These are phyloP conservation scores for Talaromyces sp. DNA, from an alignment of 2,329 filamentous ascomycete species.

Conservation along the genomic window DNA sequence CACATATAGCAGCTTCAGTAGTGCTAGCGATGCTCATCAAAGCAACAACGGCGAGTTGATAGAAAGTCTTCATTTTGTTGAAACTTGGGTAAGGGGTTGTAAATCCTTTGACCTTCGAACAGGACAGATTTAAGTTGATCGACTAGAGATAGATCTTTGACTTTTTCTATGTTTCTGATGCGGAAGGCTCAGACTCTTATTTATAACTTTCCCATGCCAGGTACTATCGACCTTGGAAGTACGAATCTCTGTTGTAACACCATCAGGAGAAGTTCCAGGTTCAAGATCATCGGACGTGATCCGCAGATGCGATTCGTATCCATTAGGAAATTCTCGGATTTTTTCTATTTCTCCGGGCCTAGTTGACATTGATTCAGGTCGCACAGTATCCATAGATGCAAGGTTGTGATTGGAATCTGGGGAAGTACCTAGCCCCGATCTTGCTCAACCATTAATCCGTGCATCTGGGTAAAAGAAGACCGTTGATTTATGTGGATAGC, in stretches of 20 bases:
- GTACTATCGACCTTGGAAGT: background rate
- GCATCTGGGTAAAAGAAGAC: too few species aligned
- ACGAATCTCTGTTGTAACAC: background rate
- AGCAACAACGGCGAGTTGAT: background rate
- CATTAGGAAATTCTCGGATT: background rate
- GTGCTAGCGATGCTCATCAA: background rate
- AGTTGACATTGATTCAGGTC: background rate
- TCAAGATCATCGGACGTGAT: background rate
- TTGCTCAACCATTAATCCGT: too few species aligned
- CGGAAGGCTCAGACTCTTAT: background rate
- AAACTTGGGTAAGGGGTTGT: background rate
- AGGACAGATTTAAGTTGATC: background rate
- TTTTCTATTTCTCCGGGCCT: background rate
- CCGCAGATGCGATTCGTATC: background rate
- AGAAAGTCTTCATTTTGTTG: background rate
- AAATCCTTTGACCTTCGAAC: background rate
- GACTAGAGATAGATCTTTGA: background rate
- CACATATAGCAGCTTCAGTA: background rate
- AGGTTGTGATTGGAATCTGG: too few species aligned
- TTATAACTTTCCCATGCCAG: background rate
- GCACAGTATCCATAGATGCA: background rate
- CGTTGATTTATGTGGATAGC: too few species aligned
- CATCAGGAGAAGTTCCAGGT: background rate
- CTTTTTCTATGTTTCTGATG: background rate
- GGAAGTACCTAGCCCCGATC: too few species aligned